These are phyloP conservation scores for Xerocomus spinulosus DNA, from an alignment of 768 basidiomycete genomes.

Conservation along the genomic window DNA sequence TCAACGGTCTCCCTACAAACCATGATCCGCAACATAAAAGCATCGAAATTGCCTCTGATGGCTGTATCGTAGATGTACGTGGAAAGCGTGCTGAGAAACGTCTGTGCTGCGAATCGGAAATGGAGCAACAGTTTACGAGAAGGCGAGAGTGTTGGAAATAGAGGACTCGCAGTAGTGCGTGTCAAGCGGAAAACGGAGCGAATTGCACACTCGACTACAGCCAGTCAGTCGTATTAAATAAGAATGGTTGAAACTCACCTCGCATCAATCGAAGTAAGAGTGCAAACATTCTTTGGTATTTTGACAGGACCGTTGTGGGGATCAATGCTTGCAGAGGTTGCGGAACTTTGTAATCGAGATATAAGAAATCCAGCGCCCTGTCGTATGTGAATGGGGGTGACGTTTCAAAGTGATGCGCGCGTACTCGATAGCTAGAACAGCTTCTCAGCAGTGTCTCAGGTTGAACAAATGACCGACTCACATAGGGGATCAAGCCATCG, in stretches of 20 bases:
- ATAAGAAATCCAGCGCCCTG: conserved; percentile 85
- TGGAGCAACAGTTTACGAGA: conserved; percentile 54
- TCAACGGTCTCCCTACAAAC: conserved; percentile 21
- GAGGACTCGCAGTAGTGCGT: conserved; percentile 35
- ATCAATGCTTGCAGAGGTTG: conserved; percentile 71
- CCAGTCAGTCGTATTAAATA: conserved; percentile 2
- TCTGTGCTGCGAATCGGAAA: conserved; percentile 70
- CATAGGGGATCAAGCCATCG: conserved; percentile 81
- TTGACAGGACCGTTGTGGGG: conserved; percentile 64
- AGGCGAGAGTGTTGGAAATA: conserved; percentile 56
- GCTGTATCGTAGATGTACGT: conserved; percentile 78
- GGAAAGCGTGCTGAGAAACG: conserved; percentile 64
- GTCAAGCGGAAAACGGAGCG: conserved; percentile 64
- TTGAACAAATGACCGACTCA: conserved; percentile 37
- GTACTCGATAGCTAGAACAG: conserved; percentile 20
- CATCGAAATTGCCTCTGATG: conserved; percentile 71
- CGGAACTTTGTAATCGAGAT: conserved; percentile 88
- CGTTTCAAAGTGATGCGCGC: conserved; percentile 1
- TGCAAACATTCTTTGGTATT: conserved; percentile 81
- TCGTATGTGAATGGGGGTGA: conserved; percentile 2
- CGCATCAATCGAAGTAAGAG: conserved; percentile 74
- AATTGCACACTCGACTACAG: conserved; percentile 62
- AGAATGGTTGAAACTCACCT: conserved; percentile 42
- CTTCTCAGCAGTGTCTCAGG: conserved; percentile 5
- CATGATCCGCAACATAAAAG: conserved; percentile 50